Conservation (phyloP, 2,329 filamentous ascomycete species). For the Penicillium vulpinum region DNA sequence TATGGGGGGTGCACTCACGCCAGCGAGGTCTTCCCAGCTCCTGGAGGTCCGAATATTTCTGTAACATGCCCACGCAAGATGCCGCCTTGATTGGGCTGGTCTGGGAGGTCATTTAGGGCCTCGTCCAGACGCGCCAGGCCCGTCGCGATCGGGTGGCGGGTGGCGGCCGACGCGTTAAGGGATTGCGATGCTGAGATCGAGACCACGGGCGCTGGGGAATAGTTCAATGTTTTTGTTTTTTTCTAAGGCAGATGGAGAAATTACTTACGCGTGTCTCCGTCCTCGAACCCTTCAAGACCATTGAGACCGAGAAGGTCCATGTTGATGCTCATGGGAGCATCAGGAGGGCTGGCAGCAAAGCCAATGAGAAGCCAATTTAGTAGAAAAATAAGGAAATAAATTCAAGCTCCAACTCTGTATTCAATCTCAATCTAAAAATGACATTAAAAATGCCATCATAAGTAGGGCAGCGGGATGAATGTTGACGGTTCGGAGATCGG, state of each 20-base stretch:
- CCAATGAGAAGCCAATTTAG: background rate
- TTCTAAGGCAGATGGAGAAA: background rate
- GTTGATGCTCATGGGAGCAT: conserved; percentile 26
- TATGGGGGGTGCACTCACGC: conserved; percentile 58
- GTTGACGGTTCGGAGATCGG: conserved; percentile 1
- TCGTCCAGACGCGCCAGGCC: conserved; percentile 52
- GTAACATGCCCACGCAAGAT: conserved; percentile 75
- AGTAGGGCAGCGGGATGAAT: background rate
- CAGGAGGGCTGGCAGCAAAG: conserved; percentile 5
- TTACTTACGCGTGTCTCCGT: conserved; percentile 32
- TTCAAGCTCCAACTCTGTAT: background rate
- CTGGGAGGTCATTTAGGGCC: conserved; percentile 22
- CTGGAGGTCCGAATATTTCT: conserved; percentile 85
- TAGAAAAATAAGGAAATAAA: background rate
- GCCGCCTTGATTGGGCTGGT: conserved; percentile 44
- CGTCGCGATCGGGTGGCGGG: conserved; percentile 36
- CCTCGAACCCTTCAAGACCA: conserved; percentile 13
- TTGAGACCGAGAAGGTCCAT: conserved; percentile 35
- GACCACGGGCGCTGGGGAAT: conserved; percentile 28
- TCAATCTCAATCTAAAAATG: conserved; percentile 1
- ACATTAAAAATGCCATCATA: background rate
- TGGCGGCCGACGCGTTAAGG: conserved; percentile 29
- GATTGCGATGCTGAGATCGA: conserved; percentile 42
- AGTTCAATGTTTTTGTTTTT: conserved; percentile 1
- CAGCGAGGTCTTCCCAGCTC: conserved; percentile 79